A percentile compares a stretch with the other conserved stretches of the same genome.
phyloP scores from a whole-genome alignment of 2,329 filamentous ascomycete species.

The Fusarium compactum region DNA sequence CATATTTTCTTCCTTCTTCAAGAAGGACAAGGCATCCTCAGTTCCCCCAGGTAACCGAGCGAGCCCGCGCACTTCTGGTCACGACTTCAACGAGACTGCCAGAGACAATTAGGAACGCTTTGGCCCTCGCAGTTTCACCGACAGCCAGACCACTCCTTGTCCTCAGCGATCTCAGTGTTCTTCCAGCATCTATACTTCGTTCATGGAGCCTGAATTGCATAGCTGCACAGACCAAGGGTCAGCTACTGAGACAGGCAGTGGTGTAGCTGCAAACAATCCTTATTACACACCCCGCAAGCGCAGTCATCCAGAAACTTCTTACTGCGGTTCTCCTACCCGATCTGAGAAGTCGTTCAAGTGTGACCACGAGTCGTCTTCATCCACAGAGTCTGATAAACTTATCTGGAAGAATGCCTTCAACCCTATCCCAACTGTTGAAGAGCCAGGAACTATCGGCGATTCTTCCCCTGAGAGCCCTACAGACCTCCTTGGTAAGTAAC shows the following conservation, averaged over 20 bases:
- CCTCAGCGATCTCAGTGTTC: constrained; percentile 20
- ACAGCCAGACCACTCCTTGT: constrained; percentile 28
- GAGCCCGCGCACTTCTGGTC: constrained; percentile 14
- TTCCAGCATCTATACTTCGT: constrained; percentile 21
- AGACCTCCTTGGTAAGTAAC: constrained; percentile 50
- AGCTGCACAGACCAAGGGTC: constrained; percentile 22
- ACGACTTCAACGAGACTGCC: constrained; percentile 38
- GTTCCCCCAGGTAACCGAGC: constrained; percentile 5
- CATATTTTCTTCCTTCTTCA: constrained; percentile 43
- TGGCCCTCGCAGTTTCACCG: constrained; percentile 35
- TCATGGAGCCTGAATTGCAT: constrained; percentile 26
- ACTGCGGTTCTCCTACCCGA: constrained; percentile 9
- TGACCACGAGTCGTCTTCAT: constrained; percentile 3
- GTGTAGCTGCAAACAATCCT: constrained; percentile 48
- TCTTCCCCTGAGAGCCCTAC: constrained; percentile 40
- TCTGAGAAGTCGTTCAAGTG: constrained; percentile 24
- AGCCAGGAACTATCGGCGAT: constrained; percentile 46
- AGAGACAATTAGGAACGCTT: constrained; percentile 46
- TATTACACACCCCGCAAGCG: constrained; percentile 50
- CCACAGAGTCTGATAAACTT: constrained; percentile 15
- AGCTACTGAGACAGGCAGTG: constrained; percentile 9
- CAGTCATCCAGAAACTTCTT: constrained; percentile 23
- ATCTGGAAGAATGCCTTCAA: constrained; percentile 42
- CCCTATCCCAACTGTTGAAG: constrained; percentile 51
- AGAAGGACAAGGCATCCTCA: constrained; percentile 25